These are phyloP conservation scores for Chaetomidium leptoderma DNA, from an alignment of 495 filamentous ascomycete genomes.

Conservation along the genomic window DNA sequence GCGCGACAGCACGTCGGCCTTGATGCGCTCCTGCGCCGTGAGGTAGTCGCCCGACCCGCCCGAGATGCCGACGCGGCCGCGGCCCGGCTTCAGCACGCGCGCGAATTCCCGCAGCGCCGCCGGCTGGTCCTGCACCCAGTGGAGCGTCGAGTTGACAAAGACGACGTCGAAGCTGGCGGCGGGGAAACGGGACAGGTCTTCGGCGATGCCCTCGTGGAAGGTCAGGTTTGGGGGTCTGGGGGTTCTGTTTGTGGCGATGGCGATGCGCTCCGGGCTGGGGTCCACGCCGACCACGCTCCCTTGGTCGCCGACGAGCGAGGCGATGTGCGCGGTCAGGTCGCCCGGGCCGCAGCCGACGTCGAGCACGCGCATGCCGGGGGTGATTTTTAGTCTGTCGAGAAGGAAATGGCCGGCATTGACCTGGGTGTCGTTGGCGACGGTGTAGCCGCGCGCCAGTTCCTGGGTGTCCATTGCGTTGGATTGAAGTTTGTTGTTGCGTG, in stretches of 20 bases:
- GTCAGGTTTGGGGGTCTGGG: background rate
- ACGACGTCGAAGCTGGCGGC: background rate
- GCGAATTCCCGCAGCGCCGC: background rate
- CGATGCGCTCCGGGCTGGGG: background rate
- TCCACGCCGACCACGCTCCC: background rate
- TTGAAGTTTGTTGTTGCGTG: background rate
- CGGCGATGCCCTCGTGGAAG: background rate
- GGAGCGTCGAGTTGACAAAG: slow-evolving; percentile 2
- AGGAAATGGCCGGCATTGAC: background rate
- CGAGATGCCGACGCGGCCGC: background rate
- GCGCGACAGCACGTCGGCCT: background rate
- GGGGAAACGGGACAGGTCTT: background rate
- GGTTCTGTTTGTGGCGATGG: background rate
- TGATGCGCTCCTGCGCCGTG: background rate
- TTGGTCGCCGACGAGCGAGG: background rate
- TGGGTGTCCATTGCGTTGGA: background rate
- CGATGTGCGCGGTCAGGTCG: background rate
- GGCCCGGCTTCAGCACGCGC: background rate
- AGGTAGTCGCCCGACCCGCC: background rate
- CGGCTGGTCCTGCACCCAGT: slow-evolving; percentile 4
- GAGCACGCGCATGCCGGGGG: background rate
- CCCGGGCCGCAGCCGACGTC: slow-evolving; percentile 5
- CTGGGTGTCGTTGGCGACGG: background rate
- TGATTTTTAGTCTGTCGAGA: background rate
- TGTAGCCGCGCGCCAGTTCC: background rate